phyloP scores from a whole-genome alignment of 768 basidiomycete genomes.

The Ramaria sp. region DNA sequence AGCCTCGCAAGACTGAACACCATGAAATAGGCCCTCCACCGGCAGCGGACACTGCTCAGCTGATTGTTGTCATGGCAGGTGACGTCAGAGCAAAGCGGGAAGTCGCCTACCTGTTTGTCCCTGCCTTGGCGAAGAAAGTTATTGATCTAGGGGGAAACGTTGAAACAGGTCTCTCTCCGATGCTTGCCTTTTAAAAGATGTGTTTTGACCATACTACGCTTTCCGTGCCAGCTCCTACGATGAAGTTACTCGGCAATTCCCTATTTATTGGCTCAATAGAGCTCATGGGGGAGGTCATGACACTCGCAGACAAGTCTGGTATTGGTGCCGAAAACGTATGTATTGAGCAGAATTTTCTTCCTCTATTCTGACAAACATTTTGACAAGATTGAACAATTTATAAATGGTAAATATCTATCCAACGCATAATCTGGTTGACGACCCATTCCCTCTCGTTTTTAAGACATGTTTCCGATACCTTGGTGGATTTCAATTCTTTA shows the following conservation, averaged over 20 bases:
- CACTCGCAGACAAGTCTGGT: constrained; percentile 76
- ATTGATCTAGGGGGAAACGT: constrained; percentile 78
- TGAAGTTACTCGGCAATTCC: constrained; percentile 75
- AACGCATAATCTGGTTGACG: neutral
- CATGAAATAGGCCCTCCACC: constrained; percentile 33
- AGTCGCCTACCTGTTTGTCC: constrained; percentile 66
- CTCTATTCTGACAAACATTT: constrained; percentile 19
- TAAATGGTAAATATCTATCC: neutral
- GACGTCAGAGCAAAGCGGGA: constrained; percentile 76
- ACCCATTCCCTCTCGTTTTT: constrained; percentile 13
- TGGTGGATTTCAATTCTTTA: constrained; percentile 24
- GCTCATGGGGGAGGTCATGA: constrained; percentile 72
- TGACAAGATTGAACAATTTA: constrained; percentile 38
- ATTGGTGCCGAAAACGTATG: constrained; percentile 50
- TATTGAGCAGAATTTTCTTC: neutral
- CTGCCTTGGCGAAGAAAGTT: constrained; percentile 66
- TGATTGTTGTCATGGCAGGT: constrained; percentile 71
- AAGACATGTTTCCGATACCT: constrained; percentile 63
- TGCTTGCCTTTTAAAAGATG: neutral
- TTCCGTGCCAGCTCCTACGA: constrained; percentile 43
- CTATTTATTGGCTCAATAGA: constrained; percentile 70
- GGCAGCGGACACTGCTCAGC: constrained; percentile 51
- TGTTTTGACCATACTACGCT: neutral
- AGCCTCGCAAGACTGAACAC: neutral
- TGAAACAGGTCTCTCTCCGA: constrained; percentile 48